phyloP scores from a whole-genome alignment of 2,329 filamentous ascomycete species.

The Scedosporium aurantiacum region DNA sequence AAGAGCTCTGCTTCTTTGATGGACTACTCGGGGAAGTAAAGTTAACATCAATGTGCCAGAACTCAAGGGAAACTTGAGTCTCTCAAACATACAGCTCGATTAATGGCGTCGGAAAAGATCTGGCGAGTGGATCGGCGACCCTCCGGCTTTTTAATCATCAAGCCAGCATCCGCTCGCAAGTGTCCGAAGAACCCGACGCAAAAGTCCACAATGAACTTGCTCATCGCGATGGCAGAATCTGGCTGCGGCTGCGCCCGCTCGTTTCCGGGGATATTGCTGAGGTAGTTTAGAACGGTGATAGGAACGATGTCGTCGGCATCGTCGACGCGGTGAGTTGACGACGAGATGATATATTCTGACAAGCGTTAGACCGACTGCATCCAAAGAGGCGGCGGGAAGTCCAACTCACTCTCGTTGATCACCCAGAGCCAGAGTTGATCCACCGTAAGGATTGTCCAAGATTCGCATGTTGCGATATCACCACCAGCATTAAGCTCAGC shows the following conservation, averaged over 20 bases:
- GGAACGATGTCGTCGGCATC: background rate
- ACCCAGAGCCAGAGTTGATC: constrained; percentile 14
- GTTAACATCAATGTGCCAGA: background rate
- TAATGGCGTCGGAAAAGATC: constrained; percentile 2
- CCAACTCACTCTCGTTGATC: constrained; percentile 8
- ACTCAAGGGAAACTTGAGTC: background rate
- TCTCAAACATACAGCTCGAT: constrained; percentile 6
- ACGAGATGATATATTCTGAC: constrained; percentile 1
- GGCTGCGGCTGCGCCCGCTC: background rate
- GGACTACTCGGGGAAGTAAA: background rate
- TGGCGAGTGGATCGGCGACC: background rate
- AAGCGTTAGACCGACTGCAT: background rate
- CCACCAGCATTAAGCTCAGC: background rate
- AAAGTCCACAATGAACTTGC: constrained; percentile 9
- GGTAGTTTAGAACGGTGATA: background rate
- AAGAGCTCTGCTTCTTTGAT: constrained; percentile 4
- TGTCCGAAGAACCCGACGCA: constrained; percentile 10
- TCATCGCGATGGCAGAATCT: constrained; percentile 8
- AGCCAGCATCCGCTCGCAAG: background rate
- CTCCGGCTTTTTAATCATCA: constrained; percentile 1
- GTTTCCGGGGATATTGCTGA: background rate
- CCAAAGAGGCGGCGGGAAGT: constrained; percentile 5
- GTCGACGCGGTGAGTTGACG: constrained; percentile 1
- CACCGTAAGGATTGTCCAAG: constrained; percentile 9
- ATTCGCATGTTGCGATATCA: background rate